Percentiles rank a stretch among this genome's conserved stretches.
phyloP scores from a whole-genome alignment of 2,329 filamentous ascomycete genomes.

The Xylaria sp. region DNA sequence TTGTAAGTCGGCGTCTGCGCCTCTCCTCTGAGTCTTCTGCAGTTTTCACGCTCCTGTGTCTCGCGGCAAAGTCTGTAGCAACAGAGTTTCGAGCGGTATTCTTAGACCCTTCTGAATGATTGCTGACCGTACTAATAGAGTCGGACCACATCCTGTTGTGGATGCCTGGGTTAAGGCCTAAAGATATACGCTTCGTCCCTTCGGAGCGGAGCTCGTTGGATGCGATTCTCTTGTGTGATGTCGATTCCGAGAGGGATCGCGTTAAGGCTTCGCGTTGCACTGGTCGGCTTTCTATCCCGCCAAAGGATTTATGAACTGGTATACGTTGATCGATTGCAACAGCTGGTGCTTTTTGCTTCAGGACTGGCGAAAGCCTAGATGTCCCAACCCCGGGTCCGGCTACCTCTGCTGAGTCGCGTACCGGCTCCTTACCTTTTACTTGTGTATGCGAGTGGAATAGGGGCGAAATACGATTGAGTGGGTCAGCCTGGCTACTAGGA shows the following conservation, averaged over 20 bases:
- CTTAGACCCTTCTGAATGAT: slow-evolving; percentile 13
- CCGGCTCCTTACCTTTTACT: slow-evolving; percentile 1
- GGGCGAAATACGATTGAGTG: background rate
- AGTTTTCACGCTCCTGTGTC: background rate
- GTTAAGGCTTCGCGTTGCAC: slow-evolving; percentile 9
- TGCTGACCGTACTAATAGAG: slow-evolving; percentile 17
- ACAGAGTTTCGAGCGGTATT: background rate
- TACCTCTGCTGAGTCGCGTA: background rate
- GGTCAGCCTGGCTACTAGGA: background rate
- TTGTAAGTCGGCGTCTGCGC: slow-evolving; percentile 24
- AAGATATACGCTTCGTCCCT: slow-evolving; percentile 21
- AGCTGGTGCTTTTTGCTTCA: slow-evolving; percentile 11
- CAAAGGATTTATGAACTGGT: slow-evolving; percentile 12
- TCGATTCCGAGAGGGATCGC: slow-evolving; percentile 32
- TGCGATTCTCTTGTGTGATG: slow-evolving; percentile 30
- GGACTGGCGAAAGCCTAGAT: background rate
- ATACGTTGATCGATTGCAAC: background rate
- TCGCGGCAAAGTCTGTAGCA: background rate
- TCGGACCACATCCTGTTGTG: slow-evolving; percentile 15
- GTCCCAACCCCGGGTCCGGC: background rate
- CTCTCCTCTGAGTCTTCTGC: slow-evolving; percentile 27
- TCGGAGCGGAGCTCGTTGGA: slow-evolving; percentile 19
- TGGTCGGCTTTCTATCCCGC: slow-evolving; percentile 16
- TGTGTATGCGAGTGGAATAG: background rate
- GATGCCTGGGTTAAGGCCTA: background rate